phyloP scores from a whole-genome alignment of 495 filamentous ascomycete genomes.

The Neurospora tetrasperma region DNA sequence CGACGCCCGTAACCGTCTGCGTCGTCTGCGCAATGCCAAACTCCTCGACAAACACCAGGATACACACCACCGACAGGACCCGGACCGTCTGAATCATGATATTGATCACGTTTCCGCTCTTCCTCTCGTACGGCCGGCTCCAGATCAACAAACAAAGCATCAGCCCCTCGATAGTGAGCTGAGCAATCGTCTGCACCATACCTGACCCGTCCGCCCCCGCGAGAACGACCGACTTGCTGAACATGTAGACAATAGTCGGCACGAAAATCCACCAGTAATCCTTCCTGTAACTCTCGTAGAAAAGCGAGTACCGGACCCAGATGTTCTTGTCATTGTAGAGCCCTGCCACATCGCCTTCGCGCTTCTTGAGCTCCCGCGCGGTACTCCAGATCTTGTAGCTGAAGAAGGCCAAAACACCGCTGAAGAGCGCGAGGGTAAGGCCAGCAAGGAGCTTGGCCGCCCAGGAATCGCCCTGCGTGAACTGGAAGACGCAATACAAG shows the following conservation, averaged over 20 bases:
- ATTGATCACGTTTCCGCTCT: constrained; percentile 85
- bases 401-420: constrained; percentile 66
- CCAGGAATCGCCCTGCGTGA: constrained; percentile 91
- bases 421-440: constrained; percentile 72
- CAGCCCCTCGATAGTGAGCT: constrained; percentile 70
- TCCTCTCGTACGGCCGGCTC: constrained; percentile 76
- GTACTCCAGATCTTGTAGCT: constrained; percentile 69
- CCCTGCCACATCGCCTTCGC: constrained; percentile 59
- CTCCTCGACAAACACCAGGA: constrained; percentile 88
- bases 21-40: constrained; percentile 85
- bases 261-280: constrained; percentile 97
- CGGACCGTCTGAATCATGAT: constrained; percentile 88
- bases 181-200: constrained; percentile 63
- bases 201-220: constrained; percentile 84
- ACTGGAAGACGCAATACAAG: constrained; percentile 92
- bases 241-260: constrained; percentile 84
- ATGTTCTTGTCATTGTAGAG: constrained; percentile 84
- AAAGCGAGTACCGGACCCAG: constrained; percentile 92
- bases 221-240: constrained; percentile 78
- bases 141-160: constrained; percentile 65
- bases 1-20: constrained; percentile 83
- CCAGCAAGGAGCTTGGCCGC: constrained; percentile 79
- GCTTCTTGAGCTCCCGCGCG: constrained; percentile 61
- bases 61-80: constrained; percentile 81
- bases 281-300: constrained; percentile 91